Evolutionary conservation across 805 yeast genomes (phyloP), one percentile per base, ranked within the genome.

Genomic region (Myxozyma kluyveri): DNA sequence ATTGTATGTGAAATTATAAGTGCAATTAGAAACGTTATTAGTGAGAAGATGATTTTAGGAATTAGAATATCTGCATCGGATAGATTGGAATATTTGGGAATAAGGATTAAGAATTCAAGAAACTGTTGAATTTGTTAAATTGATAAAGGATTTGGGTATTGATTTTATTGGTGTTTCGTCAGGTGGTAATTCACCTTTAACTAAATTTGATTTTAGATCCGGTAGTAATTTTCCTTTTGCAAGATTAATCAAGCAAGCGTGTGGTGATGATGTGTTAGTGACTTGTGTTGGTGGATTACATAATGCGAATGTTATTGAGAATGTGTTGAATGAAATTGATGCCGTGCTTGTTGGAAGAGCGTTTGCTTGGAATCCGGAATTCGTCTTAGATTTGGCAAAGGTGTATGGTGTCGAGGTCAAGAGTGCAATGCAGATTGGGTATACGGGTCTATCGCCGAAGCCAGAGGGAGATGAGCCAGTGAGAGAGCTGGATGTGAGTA

Each of bases 101-200:
- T 31, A 29, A 18, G 53, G 60, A 40, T 77, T 81, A 79, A 71
- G 64, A 1, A 62, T 74, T 33, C 73, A 73, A 32, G 82, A 79
- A 56, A 65, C 80, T 2, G 59, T 72, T 29, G 49, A 52, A 47
- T 47, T 62, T 33, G 46, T 54, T 29, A 55, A 59, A 45, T 21
- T 49, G 9, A 31, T 63, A 27, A 21, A 42, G 37, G 46, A 69
- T 37, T 68, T 67, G n/a, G 69, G 71, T 27, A 72, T 81, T 42
- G 80, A 78, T 52, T 65, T 80, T 17, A 56, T 81, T 32, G 86
- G 81, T 61, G 71, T 76, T 40, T 78, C 83, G 1, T 69, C 80
- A 5, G 84, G 83, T 53, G 82, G 82, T 42, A 73, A 71, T 61
- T 67, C 66, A 56, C 53, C 65, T 39, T 58, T 65, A 4, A 58